Evolutionary conservation across 257 asterid genomes (phyloP).

Genomic region (Fraxinus americana): DNA sequence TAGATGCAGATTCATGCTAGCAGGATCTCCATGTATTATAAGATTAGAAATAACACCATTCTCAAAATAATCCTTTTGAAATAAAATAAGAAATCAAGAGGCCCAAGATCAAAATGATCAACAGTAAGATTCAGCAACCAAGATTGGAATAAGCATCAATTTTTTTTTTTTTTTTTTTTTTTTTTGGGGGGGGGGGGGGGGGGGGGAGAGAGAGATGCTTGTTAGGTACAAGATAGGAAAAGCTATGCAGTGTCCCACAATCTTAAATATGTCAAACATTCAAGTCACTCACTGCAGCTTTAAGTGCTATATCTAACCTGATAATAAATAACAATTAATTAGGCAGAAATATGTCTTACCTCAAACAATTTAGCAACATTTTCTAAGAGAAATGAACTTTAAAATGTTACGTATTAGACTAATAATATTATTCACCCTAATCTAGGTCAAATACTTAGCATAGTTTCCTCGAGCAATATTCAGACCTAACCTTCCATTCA

Average conservation of each 20-base stretch:
- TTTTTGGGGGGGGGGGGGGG: not conserved
- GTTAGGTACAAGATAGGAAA: conserved; percentile 3
- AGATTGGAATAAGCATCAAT: conserved; percentile 2
- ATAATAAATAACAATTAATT: conserved; percentile 13
- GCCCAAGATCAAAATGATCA: not conserved
- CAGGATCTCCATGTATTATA: conserved; percentile 21
- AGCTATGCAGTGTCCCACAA: not conserved
- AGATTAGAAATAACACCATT: not conserved
- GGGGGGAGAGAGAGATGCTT: not conserved
- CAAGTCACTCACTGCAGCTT: not conserved
- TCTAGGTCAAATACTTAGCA: conserved; percentile 5
- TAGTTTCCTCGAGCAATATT: not conserved
- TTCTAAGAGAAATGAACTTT: conserved; percentile 9
- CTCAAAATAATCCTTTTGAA: not conserved
- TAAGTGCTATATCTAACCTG: conserved; percentile 5
- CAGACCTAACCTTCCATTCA: not conserved
- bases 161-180: too few relatives aligned
- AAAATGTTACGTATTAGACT: not conserved
- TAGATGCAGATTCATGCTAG: conserved; percentile 5
- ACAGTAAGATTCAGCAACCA: not conserved
- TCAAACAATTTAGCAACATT: conserved; percentile 19
- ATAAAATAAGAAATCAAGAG: not conserved
- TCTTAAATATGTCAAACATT: conserved; percentile 12
- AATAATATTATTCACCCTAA: not conserved
- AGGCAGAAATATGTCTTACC: not conserved